phyloP scores from a whole-genome alignment of 192 early-diverging fungal genomes.

The Backusella sp. region DNA sequence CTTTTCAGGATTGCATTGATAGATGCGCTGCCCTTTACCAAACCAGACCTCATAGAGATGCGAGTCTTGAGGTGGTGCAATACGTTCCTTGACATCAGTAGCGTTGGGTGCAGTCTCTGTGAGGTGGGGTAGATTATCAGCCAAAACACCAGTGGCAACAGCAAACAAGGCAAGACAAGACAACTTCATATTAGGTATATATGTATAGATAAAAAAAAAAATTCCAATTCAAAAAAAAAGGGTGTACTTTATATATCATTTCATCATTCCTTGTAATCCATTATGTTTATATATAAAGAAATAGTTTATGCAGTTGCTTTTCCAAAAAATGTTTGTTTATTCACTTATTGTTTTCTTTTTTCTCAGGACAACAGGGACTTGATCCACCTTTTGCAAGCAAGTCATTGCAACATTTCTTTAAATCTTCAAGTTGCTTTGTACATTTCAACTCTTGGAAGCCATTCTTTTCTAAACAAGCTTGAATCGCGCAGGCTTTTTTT shows the following conservation, averaged over 20 bases:
- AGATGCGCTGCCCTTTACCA: slow-evolving; percentile 22
- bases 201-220: not conserved
- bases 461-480: slow-evolving; percentile 5
- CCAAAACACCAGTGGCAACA: not conserved
- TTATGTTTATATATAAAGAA: not conserved
- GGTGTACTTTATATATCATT: not conserved
- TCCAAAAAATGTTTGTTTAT: slow-evolving; percentile 3
- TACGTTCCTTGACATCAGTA: slow-evolving; percentile 12
- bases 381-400: not conserved
- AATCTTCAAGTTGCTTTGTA: not conserved
- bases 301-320: not conserved
- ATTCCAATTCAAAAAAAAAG: not conserved
- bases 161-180: not conserved
- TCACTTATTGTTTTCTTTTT: not conserved
- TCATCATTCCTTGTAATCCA: not conserved
- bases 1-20: slow-evolving; percentile 29
- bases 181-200: slow-evolving; percentile 10
- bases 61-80: slow-evolving; percentile 15
- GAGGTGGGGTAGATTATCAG: slow-evolving; percentile 15
- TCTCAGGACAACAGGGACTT: not conserved
- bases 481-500: not conserved
- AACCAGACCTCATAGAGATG: slow-evolving; percentile 22
- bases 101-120: not conserved
- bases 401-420: not conserved
- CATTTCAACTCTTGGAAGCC: slow-evolving; percentile 5